Evolutionary conservation across 495 filamentous ascomycete species (phyloP).

Genomic region (Aspergillus avenaceus): DNA sequence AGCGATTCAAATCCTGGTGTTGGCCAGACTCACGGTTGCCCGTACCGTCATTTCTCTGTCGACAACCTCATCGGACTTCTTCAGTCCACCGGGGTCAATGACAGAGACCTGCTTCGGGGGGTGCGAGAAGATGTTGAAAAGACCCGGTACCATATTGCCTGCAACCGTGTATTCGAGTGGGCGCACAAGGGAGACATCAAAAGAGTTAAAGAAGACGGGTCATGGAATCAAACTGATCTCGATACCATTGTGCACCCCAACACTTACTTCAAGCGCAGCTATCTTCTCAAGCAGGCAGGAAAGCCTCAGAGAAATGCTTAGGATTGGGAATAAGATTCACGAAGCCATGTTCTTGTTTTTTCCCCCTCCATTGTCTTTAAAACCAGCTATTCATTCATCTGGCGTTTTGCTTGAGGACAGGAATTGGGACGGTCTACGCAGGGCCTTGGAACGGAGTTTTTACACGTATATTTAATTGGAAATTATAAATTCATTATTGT

Average conservation of each 20-base stretch:
- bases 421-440: neutral
- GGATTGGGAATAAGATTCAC: slow-evolving; percentile 19
- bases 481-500: too few relatives aligned
- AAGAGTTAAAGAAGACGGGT: slow-evolving; percentile 75
- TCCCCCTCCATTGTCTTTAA: neutral
- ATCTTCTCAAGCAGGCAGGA: slow-evolving; percentile 66
- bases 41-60: slow-evolving; percentile 83
- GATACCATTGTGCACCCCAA: slow-evolving; percentile 98
- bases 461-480: too few relatives aligned
- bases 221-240: slow-evolving; percentile 73
- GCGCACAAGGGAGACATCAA: slow-evolving; percentile 83
- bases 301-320: slow-evolving; percentile 29
- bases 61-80: slow-evolving; percentile 80
- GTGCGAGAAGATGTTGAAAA: slow-evolving; percentile 87
- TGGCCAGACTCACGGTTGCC: slow-evolving; percentile 89
- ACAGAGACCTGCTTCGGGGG: slow-evolving; percentile 69
- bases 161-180: slow-evolving; percentile 92
- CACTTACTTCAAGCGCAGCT: slow-evolving; percentile 94
- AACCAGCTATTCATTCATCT: neutral
- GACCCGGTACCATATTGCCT: slow-evolving; percentile 90
- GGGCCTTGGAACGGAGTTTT: too few relatives aligned
- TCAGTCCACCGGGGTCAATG: slow-evolving; percentile 69
- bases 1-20: slow-evolving; percentile 77
- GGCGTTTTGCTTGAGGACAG: slow-evolving; percentile 17
- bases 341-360: slow-evolving; percentile 24